phyloP scores from a whole-genome alignment of 441 rosid genomes.

The Adansonia grandidieri region DNA sequence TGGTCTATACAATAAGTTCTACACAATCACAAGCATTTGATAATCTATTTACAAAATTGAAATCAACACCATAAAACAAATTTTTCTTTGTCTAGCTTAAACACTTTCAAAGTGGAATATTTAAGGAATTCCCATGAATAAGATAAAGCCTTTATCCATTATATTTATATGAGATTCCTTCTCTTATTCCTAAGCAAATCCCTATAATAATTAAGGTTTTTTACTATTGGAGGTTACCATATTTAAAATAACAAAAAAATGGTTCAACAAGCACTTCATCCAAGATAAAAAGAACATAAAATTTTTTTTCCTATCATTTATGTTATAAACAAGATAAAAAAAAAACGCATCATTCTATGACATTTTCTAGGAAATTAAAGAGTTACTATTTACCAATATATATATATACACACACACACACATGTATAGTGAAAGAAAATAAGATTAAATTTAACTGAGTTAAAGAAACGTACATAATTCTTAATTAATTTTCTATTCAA shows the following conservation, averaged over 20 bases:
- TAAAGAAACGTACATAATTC: not conserved
- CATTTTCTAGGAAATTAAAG: constrained; percentile 22
- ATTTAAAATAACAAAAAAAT: not conserved
- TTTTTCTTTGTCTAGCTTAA: too few species aligned
- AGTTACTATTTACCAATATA: not conserved
- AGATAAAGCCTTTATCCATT: constrained; percentile 6
- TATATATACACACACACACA: too few species aligned
- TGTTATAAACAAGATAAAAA: not conserved
- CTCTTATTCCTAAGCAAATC: constrained; percentile 16
- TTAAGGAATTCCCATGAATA: too few species aligned
- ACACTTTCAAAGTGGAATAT: too few species aligned
- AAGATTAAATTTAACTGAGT: not conserved
- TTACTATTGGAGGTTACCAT: not conserved
- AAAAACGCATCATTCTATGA: not conserved
- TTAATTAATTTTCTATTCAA: not conserved
- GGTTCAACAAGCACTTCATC: not conserved
- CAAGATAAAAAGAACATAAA: not conserved
- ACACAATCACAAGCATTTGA: too few species aligned
- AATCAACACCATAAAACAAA: too few species aligned
- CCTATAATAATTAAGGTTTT: not conserved
- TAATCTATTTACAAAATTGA: too few species aligned
- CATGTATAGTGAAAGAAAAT: not conserved
- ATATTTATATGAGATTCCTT: constrained; percentile 9
- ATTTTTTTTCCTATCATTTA: not conserved
- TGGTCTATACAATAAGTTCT: not conserved